Evolutionary conservation across 208 protist genomes (phyloP).

Genomic region (Giardia duodenalis): DNA sequence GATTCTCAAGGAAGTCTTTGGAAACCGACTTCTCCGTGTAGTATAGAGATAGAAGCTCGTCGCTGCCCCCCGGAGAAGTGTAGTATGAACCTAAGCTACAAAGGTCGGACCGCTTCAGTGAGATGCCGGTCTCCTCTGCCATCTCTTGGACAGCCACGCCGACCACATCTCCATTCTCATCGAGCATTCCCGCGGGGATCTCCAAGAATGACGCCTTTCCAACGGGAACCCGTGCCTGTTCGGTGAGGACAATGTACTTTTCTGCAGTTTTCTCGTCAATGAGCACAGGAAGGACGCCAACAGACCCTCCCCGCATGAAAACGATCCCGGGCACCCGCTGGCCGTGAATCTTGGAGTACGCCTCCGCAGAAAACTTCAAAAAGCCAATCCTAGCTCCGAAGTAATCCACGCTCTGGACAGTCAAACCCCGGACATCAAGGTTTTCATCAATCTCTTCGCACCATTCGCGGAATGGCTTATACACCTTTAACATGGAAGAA

Average conservation of each 20-base stretch:
- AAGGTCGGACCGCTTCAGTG: not conserved
- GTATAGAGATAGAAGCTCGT: not conserved
- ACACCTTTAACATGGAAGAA: too few species aligned
- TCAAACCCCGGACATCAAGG: not conserved
- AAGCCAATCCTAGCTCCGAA: slow-evolving; percentile 5
- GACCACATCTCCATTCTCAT: not conserved
- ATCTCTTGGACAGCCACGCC: not conserved
- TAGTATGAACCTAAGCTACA: not conserved
- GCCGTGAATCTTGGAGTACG: not conserved
- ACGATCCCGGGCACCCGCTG: not conserved
- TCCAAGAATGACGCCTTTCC: not conserved
- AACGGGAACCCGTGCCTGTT: not conserved
- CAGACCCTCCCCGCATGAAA: slow-evolving; percentile 25
- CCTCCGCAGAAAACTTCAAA: not conserved
- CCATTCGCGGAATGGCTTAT: not conserved
- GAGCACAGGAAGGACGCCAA: not conserved
- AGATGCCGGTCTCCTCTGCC: not conserved
- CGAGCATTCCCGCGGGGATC: not conserved
- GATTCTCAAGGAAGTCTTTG: not conserved
- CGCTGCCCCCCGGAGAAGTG: not conserved
- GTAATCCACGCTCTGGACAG: not conserved
- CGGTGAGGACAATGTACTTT: not conserved
- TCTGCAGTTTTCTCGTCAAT: not conserved
- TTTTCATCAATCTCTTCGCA: not conserved
- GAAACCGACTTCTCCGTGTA: not conserved